These are phyloP conservation scores for Singerocomus inundabilis DNA, from an alignment of 1,284 basidiomycete species.

Conservation along the genomic window DNA sequence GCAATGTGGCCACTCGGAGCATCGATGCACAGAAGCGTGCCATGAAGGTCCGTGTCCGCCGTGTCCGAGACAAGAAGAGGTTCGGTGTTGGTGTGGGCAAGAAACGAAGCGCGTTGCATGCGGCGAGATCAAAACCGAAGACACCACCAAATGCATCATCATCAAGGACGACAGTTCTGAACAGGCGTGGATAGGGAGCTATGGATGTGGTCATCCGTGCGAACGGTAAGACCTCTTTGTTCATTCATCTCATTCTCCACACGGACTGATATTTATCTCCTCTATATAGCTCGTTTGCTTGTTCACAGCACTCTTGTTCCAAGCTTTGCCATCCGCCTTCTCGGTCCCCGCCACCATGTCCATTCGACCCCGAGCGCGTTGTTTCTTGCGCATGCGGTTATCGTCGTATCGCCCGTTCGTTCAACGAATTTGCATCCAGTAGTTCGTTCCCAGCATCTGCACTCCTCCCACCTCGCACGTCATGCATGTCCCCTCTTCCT, in stretches of 20 bases:
- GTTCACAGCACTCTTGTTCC: constrained; percentile 70
- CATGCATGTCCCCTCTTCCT: constrained; percentile 75
- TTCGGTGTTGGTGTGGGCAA: constrained; percentile 78
- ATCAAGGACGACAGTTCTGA: constrained; percentile 29
- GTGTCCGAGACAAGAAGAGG: constrained; percentile 55
- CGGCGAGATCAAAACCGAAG: constrained; percentile 51
- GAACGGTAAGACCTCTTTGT: constrained; percentile 42
- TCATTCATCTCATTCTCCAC: background rate
- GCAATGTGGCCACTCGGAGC: constrained; percentile 61
- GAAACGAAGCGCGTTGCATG: constrained; percentile 61
- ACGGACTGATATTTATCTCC: constrained; percentile 4
- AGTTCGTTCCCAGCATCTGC: background rate
- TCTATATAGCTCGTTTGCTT: constrained; percentile 61
- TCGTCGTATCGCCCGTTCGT: constrained; percentile 45
- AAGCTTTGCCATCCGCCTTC: constrained; percentile 74
- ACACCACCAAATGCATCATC: constrained; percentile 14
- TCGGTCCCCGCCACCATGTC: constrained; percentile 58
- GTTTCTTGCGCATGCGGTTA: constrained; percentile 82
- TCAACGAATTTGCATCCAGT: constrained; percentile 32
- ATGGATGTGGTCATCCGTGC: constrained; percentile 64
- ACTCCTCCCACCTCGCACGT: constrained; percentile 46
- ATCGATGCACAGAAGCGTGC: constrained; percentile 60
- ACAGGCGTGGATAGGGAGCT: constrained; percentile 66
- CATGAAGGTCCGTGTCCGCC: constrained; percentile 71
- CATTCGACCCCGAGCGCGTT: constrained; percentile 66